Evolutionary conservation across 2,329 filamentous ascomycete species (phyloP).

Genomic region (Diaporthe batatas): DNA sequence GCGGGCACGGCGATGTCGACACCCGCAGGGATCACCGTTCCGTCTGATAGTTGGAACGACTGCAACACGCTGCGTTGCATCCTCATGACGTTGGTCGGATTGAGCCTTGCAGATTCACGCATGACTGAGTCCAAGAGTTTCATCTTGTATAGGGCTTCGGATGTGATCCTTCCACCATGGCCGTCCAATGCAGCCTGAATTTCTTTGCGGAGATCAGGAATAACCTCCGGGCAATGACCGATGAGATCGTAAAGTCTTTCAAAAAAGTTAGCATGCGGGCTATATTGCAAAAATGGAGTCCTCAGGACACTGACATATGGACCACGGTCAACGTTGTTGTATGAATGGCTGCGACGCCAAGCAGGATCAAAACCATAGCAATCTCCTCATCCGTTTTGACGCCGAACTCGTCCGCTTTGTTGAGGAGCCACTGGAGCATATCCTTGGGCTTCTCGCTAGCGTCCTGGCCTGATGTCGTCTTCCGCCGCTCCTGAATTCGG

Average conservation of each 20-base stretch:
- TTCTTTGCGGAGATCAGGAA: conserved; percentile 65
- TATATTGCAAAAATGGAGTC: not conserved
- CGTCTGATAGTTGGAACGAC: conserved; percentile 66
- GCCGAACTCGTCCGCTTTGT: conserved; percentile 19
- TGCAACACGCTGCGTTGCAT: conserved; percentile 65
- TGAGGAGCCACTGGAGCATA: conserved; percentile 61
- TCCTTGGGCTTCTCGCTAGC: conserved; percentile 55
- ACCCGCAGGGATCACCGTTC: conserved; percentile 61
- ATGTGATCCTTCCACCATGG: conserved; percentile 47
- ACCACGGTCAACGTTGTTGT: conserved; percentile 61
- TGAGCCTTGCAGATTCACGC: conserved; percentile 49
- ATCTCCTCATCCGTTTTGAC: conserved; percentile 50
- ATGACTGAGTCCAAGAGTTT: conserved; percentile 51
- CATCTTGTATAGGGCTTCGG: conserved; percentile 49
- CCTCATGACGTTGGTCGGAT: conserved; percentile 50
- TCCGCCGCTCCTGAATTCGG: conserved; percentile 14
- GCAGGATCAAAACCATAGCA: conserved; percentile 56
- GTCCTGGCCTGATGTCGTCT: conserved; percentile 1
- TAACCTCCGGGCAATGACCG: conserved; percentile 56
- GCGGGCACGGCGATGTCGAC: conserved; percentile 58
- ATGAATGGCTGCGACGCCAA: conserved; percentile 65
- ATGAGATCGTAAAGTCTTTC: conserved; percentile 31
- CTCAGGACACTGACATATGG: conserved; percentile 46
- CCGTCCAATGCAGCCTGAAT: conserved; percentile 54
- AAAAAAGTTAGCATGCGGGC: not conserved